Evolutionary conservation across 768 basidiomycete species (phyloP).

Genomic region (Calvatia gigantea): DNA sequence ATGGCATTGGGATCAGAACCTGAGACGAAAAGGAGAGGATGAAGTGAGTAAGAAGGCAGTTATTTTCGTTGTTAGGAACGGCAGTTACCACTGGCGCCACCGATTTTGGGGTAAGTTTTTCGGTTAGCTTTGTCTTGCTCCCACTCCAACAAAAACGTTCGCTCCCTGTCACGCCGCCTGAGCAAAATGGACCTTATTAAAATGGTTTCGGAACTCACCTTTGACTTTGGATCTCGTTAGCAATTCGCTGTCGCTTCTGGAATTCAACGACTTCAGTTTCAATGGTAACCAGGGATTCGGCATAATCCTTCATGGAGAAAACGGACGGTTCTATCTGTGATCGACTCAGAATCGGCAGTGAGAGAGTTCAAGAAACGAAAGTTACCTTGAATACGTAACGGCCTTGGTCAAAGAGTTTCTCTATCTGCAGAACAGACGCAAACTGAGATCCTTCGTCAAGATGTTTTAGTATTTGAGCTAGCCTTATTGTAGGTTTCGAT

Average conservation of each 20-base stretch:
- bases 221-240: conserved; percentile 33
- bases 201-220: conserved; percentile 26
- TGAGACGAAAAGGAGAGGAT: background rate
- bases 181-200: too few species aligned
- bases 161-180: too few species aligned
- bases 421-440: conserved; percentile 36
- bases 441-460: background rate
- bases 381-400: conserved; percentile 47
- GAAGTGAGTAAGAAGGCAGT: background rate
- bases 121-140: background rate
- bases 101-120: background rate
- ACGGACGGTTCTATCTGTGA: conserved; percentile 42
- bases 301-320: conserved; percentile 54
- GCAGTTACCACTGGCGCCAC: background rate
- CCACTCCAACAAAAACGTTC: conserved; percentile 1
- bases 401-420: conserved; percentile 49
- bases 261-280: conserved; percentile 39
- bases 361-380: background rate
- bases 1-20: conserved; percentile 7
- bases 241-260: conserved; percentile 34
- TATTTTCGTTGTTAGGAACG: background rate
- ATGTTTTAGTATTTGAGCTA: background rate
- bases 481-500: conserved; percentile 51
- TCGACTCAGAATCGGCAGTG: conserved; percentile 10
- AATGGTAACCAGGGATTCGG: conserved; percentile 36